Evolutionary conservation across 2,329 filamentous ascomycete genomes (phyloP).

Genomic region (Penicillium sp.): DNA sequence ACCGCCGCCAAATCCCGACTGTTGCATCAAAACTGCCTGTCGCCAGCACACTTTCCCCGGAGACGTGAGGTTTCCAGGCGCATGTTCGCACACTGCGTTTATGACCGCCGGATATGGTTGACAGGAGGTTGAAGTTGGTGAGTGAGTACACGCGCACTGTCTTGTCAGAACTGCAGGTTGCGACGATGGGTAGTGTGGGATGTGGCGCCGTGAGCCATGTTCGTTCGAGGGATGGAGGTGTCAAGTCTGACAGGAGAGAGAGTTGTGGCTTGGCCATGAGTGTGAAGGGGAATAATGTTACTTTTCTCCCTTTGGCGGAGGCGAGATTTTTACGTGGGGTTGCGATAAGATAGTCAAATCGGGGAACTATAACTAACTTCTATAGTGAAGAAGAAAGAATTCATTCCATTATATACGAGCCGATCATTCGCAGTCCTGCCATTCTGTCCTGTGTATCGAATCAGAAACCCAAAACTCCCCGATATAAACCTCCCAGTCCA

Average conservation of each 20-base stretch:
- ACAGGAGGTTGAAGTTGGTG: conserved; percentile 70
- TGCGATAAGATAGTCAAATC: conserved; percentile 3
- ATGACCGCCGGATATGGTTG: conserved; percentile 77
- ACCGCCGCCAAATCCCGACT: conserved; percentile 74
- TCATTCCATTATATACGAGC: too few species aligned
- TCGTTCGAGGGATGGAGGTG: conserved; percentile 53
- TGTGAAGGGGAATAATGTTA: conserved; percentile 10
- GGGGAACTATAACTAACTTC: too few species aligned
- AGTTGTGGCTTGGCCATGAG: conserved; percentile 22
- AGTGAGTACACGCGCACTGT: conserved; percentile 86
- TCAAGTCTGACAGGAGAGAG: conserved; percentile 47
- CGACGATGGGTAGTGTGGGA: conserved; percentile 77
- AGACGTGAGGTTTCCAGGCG: conserved; percentile 75
- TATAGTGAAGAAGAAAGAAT: too few species aligned
- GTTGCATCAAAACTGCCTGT: conserved; percentile 93
- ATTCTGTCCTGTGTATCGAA: conserved; percentile 8
- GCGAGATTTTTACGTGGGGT: too few species aligned
- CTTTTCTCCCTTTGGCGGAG: too few species aligned
- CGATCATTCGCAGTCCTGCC: conserved; percentile 11
- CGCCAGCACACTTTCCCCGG: conserved; percentile 68
- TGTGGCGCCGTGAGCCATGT: conserved; percentile 84
- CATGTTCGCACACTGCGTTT: conserved; percentile 79
- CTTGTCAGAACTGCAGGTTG: conserved; percentile 80
- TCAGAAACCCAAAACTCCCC: conserved; percentile 3
- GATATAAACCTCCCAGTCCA: not conserved